A percentile compares a stretch with the other conserved stretches of the same genome.
Conservation (phyloP, 345 rosid species). For the Pistacia integerrima region DNA sequence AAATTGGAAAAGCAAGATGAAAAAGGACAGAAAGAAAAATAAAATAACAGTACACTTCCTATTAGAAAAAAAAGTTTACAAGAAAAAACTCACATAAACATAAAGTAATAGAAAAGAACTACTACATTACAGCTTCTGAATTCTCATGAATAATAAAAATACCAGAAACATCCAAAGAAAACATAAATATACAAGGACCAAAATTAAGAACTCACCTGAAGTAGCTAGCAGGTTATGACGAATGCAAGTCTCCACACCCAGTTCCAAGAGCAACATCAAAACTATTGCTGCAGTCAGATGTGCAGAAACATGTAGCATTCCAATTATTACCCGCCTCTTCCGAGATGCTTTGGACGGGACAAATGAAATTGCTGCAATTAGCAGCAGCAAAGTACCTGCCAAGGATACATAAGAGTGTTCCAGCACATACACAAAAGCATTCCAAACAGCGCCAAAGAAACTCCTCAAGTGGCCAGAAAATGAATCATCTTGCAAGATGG, state of each 20-base stretch:
- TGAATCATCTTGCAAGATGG: constrained; percentile 82
- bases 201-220: constrained; percentile 55
- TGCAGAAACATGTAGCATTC: constrained; percentile 83
- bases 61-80: not conserved
- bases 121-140: not conserved
- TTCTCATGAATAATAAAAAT: not conserved
- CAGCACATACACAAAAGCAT: constrained; percentile 62
- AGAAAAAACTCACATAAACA: not conserved
- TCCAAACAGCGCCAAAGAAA: constrained; percentile 84
- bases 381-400: constrained; percentile 66
- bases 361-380: constrained; percentile 66
- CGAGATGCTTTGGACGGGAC: constrained; percentile 86
- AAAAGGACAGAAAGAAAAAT: too few relatives aligned
- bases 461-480: constrained; percentile 85
- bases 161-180: too few relatives aligned
- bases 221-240: constrained; percentile 91
- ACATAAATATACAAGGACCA: constrained; percentile 12
- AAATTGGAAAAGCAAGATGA: not conserved
- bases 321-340: constrained; percentile 75
- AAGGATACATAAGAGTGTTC: constrained; percentile 82
- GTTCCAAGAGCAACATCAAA: constrained; percentile 90
- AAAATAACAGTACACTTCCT: not conserved
- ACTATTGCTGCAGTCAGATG: constrained; percentile 89
- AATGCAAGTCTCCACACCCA: constrained; percentile 92
- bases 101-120: too few relatives aligned